phyloP scores from a whole-genome alignment of 768 basidiomycete genomes.

The Pisolithus microcarpus region DNA sequence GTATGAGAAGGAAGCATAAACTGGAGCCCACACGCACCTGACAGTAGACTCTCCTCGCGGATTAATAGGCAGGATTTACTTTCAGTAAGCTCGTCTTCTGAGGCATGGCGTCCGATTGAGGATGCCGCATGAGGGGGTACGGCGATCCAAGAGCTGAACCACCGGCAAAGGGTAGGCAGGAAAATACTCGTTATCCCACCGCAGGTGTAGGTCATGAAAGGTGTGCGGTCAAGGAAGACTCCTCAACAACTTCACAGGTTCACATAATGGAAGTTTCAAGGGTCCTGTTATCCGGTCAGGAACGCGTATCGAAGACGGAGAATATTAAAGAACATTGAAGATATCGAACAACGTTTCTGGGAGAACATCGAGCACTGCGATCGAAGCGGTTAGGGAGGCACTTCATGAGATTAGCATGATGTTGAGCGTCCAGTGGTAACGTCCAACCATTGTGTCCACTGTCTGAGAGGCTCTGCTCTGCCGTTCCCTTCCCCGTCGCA shows the following conservation, averaged over 20 bases:
- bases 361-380: constrained; percentile 1
- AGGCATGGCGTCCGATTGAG: constrained; percentile 3
- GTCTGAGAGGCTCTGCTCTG: constrained; percentile 13
- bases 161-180: constrained; percentile 9
- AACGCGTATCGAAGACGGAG: constrained; percentile 14
- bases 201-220: background rate
- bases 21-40: background rate
- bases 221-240: constrained; percentile 9
- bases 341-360: background rate
- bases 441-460: constrained; percentile 20
- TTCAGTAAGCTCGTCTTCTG: constrained; percentile 5
- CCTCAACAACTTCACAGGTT: constrained; percentile 3
- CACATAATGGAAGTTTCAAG: background rate
- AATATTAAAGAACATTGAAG: constrained; percentile 9
- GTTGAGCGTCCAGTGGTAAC: constrained; percentile 8
- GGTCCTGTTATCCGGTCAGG: constrained; percentile 10
- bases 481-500: constrained; percentile 2
- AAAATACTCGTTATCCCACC: background rate
- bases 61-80: constrained; percentile 17
- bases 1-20: background rate
- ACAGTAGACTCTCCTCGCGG: constrained; percentile 10
- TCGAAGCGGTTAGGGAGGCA: constrained; percentile 15
- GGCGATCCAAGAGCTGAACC: too few relatives aligned
- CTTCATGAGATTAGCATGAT: constrained; percentile 8
- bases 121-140: too few relatives aligned